These are phyloP conservation scores for Trichophyton schoenleinii DNA, from an alignment of 2,329 filamentous ascomycete species.

Conservation along the genomic window DNA sequence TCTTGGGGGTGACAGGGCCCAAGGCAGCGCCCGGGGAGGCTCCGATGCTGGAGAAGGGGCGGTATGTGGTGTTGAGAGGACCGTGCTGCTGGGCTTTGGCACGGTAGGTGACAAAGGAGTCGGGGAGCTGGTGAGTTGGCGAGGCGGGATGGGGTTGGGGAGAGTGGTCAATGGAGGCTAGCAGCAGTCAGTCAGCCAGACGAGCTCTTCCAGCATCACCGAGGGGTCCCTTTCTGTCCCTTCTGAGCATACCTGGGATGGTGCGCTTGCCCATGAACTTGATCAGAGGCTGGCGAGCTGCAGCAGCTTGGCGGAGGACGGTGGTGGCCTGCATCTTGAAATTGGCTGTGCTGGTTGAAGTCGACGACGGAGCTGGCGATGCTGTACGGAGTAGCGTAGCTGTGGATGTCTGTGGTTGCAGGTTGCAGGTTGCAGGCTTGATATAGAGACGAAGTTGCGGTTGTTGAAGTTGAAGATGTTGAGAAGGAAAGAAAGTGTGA, in stretches of 20 bases:
- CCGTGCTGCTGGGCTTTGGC: conserved; percentile 53
- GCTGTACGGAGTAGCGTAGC: not conserved
- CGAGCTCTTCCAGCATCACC: not conserved
- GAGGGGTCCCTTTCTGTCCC: conserved; percentile 1
- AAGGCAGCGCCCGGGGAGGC: conserved; percentile 55
- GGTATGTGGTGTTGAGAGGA: conserved; percentile 36
- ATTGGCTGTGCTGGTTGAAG: conserved; percentile 13
- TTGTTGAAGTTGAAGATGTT: not conserved
- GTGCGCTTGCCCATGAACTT: conserved; percentile 39
- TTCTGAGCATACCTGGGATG: conserved; percentile 29
- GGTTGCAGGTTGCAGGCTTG: not conserved
- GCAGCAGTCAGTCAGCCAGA: conserved; percentile 1
- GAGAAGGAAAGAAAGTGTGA: not conserved
- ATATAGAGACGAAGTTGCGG: not conserved
- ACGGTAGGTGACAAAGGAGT: conserved; percentile 51
- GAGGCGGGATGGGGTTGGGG: conserved; percentile 48
- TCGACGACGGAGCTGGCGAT: not conserved
- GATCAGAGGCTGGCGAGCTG: conserved; percentile 36
- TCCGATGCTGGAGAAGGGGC: conserved; percentile 37
- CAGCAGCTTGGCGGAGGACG: conserved; percentile 25
- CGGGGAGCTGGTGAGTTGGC: conserved; percentile 42
- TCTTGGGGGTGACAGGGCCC: conserved; percentile 56
- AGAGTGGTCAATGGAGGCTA: conserved; percentile 40
- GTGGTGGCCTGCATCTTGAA: conserved; percentile 30
- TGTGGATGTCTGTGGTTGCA: not conserved